Base-by-base conservation (phyloP, 2,329 filamentous ascomycete species). In the Pseudogymnoascus sp. region DNA sequence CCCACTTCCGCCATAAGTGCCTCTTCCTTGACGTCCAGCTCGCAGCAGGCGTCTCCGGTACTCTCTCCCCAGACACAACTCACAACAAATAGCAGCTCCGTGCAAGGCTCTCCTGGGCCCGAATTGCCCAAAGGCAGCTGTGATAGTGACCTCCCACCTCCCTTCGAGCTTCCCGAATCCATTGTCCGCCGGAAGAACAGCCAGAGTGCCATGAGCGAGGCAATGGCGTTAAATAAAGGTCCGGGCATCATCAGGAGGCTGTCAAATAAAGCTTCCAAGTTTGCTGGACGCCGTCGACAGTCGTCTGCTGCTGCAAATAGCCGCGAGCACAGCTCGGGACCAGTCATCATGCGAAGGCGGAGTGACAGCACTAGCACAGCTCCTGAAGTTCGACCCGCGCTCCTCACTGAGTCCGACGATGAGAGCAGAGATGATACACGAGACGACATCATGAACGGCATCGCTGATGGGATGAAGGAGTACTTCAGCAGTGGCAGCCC, bases 251-350 rank as follows among this genome's bases (percentile, higher is more conserved):
- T 97, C 67, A 86, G 94, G 65, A 85, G 92, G 65, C 79, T 97
- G 21, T 97, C 94, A 33, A 90, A 89, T 68, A 86, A 88, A 65
- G 91, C 92, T 5, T 85, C 85, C 55, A 87, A 84, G 81, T 76
- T 88, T 80, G 73, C 86, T 72, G 76, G 75, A 39, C 82, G 87
- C 64, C 85, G 92, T 65, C 84, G 92, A 65, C 87, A 89, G 65
- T 95, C 91, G 13, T 92, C 90, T 2, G 87, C 87, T 0, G 84
- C 89, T 48, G 84, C 89, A 17, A 85, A 87, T 64, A 91, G 88
- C 72, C 86, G 92, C 42, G 92, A 97, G 71, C 87, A 90, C 65
- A 97, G 92, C 72, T 88, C 92, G 27, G 94, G 94, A 0, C 94
- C 94, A 1, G 89, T 92, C 62, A 89, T 96, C 60, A 85, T 96